Conservation (phyloP, 2,329 filamentous ascomycete genomes). For the Curvularia sp. region DNA sequence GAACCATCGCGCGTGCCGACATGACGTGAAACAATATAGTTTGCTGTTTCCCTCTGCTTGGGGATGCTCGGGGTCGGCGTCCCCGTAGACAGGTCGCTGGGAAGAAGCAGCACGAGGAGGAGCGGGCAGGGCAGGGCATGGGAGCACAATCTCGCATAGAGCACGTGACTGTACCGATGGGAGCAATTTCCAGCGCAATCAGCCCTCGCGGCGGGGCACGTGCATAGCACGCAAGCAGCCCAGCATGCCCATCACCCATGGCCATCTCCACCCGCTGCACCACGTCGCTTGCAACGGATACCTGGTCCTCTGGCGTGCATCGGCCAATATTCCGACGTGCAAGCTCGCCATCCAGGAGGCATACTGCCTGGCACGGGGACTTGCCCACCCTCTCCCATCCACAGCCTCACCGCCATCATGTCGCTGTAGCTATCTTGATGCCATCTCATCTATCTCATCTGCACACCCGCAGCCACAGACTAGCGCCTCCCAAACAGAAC, state of each 20-base stretch:
- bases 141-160: constrained; percentile 1
- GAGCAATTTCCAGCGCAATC: constrained; percentile 11
- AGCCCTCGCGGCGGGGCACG: constrained; percentile 4
- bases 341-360: not conserved
- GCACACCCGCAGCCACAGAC: not conserved
- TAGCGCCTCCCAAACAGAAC: not conserved
- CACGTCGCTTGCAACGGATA: constrained; percentile 6
- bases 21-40: constrained; percentile 1
- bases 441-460: not conserved
- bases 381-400: not conserved
- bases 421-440: constrained; percentile 13
- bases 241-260: not conserved
- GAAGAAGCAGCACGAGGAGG: constrained; percentile 2
- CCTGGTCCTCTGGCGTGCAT: not conserved
- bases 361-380: not conserved
- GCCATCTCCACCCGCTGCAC: not conserved
- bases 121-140: not conserved
- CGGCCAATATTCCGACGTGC: constrained; percentile 11
- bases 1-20: constrained; percentile 5
- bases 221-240: constrained; percentile 7
- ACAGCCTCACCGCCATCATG: constrained; percentile 13
- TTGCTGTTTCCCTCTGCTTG: not conserved
- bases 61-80: constrained; percentile 4
- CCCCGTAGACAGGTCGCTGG: constrained; percentile 15
- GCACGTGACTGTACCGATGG: not conserved